phyloP scores from a whole-genome alignment of 208 protist species.

The Trypanosoma scelopori region DNA sequence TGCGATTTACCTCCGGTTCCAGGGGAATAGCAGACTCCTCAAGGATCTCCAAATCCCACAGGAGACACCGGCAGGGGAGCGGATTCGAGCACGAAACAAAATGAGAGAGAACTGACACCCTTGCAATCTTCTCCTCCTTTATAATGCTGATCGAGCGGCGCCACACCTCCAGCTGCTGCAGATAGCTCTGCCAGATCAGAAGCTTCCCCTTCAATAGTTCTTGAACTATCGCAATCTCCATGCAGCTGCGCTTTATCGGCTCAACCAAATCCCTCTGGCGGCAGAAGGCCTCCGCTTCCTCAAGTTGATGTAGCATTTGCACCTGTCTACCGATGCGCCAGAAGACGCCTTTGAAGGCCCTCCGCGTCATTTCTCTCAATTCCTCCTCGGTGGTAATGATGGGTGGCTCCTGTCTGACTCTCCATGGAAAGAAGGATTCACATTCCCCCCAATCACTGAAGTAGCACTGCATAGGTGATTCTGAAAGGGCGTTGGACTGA shows the following conservation, averaged over 20 bases:
- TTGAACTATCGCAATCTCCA: constrained; percentile 5
- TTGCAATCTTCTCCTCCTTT: constrained; percentile 35
- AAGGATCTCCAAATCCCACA: constrained; percentile 51
- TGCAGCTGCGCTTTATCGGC: background rate
- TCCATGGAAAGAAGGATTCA: background rate
- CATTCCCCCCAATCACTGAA: background rate
- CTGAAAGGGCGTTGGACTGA: constrained; percentile 31
- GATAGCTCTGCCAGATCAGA: constrained; percentile 29
- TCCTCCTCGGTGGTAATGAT: constrained; percentile 19
- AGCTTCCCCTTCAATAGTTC: constrained; percentile 33
- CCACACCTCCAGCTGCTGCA: constrained; percentile 23
- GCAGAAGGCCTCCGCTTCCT: constrained; percentile 10
- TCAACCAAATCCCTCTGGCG: constrained; percentile 1
- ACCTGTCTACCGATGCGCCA: background rate
- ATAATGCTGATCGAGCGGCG: constrained; percentile 26
- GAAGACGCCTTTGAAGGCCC: constrained; percentile 6
- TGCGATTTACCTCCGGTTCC: constrained; percentile 33
- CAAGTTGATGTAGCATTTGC: background rate
- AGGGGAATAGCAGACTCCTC: constrained; percentile 45
- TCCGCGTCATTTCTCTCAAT: constrained; percentile 5
- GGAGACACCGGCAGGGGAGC: constrained; percentile 39
- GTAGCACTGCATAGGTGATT: constrained; percentile 23
- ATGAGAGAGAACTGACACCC: constrained; percentile 35
- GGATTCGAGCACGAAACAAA: constrained; percentile 59
- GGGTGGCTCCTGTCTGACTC: background rate